Percentiles rank a stretch among this genome's conserved stretches.
Conservation (phyloP, 441 rosid species). For the Arabidopsis lyrata region DNA sequence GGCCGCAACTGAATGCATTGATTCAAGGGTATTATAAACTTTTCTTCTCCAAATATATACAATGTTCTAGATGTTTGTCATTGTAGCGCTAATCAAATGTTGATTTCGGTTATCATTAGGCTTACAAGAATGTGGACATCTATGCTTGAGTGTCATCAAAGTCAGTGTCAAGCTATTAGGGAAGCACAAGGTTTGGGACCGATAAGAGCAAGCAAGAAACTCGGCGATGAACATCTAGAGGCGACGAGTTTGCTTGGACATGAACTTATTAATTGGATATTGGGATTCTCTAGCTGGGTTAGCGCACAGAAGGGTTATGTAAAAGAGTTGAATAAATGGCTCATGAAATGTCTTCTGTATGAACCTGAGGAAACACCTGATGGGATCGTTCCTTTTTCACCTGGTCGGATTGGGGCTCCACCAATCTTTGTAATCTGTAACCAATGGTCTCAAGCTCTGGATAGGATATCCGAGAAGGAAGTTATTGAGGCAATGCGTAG, state of each 20-base stretch:
- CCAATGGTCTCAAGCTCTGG: conserved; percentile 92
- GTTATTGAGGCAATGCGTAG: conserved; percentile 76
- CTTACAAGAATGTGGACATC: conserved; percentile 89
- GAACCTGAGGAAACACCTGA: conserved; percentile 94
- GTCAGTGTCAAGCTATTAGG: conserved; percentile 75
- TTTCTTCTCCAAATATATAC: background rate
- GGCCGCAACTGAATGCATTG: conserved; percentile 89
- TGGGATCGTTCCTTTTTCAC: conserved; percentile 89
- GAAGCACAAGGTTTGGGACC: conserved; percentile 77
- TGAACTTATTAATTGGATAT: conserved; percentile 78
- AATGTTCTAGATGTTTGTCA: conserved; percentile 1
- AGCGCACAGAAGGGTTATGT: conserved; percentile 80
- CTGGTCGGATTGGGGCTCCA: conserved; percentile 95
- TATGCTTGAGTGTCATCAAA: conserved; percentile 90
- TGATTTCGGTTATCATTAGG: conserved; percentile 47
- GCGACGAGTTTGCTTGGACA: conserved; percentile 76
- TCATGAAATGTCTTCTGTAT: conserved; percentile 73
- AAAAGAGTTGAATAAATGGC: conserved; percentile 85
- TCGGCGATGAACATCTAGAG: conserved; percentile 67
- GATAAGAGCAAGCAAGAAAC: conserved; percentile 65
- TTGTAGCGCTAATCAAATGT: background rate
- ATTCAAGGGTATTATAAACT: conserved; percentile 72
- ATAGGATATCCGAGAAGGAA: conserved; percentile 82
- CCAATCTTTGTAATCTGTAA: conserved; percentile 88
- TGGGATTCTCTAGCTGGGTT: conserved; percentile 78